Evolutionary conservation across 139 green algal species (phyloP).

Genomic region (Chlorella vulgaris): DNA sequence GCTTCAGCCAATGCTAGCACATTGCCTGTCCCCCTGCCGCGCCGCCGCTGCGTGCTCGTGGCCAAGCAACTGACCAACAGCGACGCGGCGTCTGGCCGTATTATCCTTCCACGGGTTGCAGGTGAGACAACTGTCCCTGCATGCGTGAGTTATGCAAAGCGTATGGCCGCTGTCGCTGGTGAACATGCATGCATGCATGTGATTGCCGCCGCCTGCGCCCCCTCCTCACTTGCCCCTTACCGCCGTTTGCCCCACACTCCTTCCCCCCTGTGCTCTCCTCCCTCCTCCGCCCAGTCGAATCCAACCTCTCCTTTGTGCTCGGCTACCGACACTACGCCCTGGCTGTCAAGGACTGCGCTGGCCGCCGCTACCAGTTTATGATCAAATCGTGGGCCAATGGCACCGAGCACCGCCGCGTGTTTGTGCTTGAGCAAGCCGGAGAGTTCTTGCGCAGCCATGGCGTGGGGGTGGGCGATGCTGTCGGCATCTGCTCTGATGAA

Average conservation of each 20-base stretch:
- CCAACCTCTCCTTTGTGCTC: conserved; percentile 46
- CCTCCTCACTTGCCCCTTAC: not conserved
- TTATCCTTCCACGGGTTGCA: conserved; percentile 74
- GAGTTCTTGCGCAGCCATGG: conserved; percentile 49
- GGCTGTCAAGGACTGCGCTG: conserved; percentile 39
- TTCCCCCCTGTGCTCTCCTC: not conserved
- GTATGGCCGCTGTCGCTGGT: too few species aligned
- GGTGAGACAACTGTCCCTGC: conserved; percentile 60
- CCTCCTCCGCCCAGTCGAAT: conserved; percentile 8
- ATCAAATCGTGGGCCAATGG: conserved; percentile 81
- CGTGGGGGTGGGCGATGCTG: conserved; percentile 60
- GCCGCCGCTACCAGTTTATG: conserved; percentile 52
- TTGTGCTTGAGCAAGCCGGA: conserved; percentile 72
- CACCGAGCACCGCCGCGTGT: conserved; percentile 73
- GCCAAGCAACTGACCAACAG: conserved; percentile 77
- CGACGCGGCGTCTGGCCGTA: conserved; percentile 62
- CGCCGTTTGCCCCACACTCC: not conserved
- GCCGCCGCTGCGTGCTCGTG: conserved; percentile 56
- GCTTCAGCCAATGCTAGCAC: not conserved
- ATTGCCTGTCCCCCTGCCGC: not conserved
- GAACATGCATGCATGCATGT: too few species aligned
- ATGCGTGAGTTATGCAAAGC: too few species aligned
- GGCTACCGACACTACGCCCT: conserved; percentile 53
- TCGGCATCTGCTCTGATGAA: conserved; percentile 62
- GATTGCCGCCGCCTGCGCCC: not conserved